phyloP scores from a whole-genome alignment of 768 basidiomycete genomes.

The Naganishia vaughanmartiniae region DNA sequence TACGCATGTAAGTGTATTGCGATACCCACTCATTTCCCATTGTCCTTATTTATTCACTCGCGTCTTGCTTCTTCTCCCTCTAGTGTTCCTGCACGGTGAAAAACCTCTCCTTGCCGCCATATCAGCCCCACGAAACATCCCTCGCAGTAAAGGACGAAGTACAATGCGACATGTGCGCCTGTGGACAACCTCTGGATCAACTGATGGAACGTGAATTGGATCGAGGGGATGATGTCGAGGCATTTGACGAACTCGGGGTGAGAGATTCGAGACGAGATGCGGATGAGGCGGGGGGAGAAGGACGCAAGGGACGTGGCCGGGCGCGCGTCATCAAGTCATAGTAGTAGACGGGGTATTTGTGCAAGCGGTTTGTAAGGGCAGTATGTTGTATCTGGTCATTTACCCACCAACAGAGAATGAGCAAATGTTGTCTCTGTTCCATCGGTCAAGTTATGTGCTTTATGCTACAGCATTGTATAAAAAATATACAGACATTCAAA shows the following conservation, averaged over 20 bases:
- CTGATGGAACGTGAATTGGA: slow-evolving; percentile 30
- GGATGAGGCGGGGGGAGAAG: not conserved
- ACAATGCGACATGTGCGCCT: slow-evolving; percentile 31
- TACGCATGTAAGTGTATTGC: slow-evolving; percentile 40
- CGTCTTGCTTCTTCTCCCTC: no score
- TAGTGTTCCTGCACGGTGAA: slow-evolving; percentile 29
- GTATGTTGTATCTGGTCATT: slow-evolving; percentile 5
- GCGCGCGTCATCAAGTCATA: slow-evolving; percentile 3
- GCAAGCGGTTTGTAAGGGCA: no score
- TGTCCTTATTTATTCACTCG: no score
- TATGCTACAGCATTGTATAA: no score
- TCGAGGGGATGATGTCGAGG: slow-evolving; percentile 22
- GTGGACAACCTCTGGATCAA: slow-evolving; percentile 30
- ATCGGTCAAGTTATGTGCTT: not conserved
- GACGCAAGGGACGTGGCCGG: slow-evolving; percentile 13
- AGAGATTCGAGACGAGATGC: not conserved
- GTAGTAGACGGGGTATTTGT: not conserved
- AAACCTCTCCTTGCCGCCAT: slow-evolving; percentile 29
- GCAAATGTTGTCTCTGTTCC: not conserved
- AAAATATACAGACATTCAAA: no score
- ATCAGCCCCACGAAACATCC: slow-evolving; percentile 16
- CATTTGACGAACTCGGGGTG: slow-evolving; percentile 5
- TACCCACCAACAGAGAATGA: not conserved
- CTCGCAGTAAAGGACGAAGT: slow-evolving; percentile 20
- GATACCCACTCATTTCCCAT: not conserved